Evolutionary conservation across 129 eudicot genomes (phyloP).

Genomic region (Erigeron canadensis): DNA sequence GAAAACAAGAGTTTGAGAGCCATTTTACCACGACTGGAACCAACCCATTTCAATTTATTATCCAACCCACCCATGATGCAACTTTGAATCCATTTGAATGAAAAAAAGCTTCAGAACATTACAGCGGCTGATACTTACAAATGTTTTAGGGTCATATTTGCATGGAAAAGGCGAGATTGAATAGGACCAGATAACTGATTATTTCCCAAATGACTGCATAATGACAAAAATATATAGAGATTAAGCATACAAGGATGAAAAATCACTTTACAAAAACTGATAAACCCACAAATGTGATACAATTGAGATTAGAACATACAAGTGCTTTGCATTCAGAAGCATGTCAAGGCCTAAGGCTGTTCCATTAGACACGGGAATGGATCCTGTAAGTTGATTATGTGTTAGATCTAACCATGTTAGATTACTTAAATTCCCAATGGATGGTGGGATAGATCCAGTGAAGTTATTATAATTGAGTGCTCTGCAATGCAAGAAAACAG

Average conservation of each 20-base stretch:
- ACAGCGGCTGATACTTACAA: constrained; percentile 48
- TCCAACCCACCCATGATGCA: not conserved
- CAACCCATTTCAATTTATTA: not conserved
- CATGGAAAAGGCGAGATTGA: constrained; percentile 54
- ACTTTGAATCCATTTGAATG: not conserved
- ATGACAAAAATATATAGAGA: not conserved
- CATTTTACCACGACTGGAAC: not conserved
- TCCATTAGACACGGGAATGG: constrained; percentile 66
- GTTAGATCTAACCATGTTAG: constrained; percentile 78
- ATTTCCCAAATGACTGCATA: constrained; percentile 69
- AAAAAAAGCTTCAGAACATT: no score
- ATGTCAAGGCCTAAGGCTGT: constrained; percentile 62
- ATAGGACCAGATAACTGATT: constrained; percentile 71
- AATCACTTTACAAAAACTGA: not conserved
- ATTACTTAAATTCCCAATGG: constrained; percentile 57
- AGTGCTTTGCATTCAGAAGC: constrained; percentile 65
- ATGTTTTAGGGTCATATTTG: constrained; percentile 66
- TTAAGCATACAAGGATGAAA: not conserved
- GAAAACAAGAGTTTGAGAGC: not conserved
- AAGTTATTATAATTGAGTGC: constrained; percentile 68
- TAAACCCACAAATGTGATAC: not conserved
- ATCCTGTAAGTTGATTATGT: constrained; percentile 61
- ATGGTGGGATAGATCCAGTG: constrained; percentile 65
- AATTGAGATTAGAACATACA: constrained; percentile 43
- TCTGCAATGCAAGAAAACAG: constrained; percentile 37